phyloP scores from a whole-genome alignment of 2,329 filamentous ascomycete genomes.

The Phialocephala sp. region DNA sequence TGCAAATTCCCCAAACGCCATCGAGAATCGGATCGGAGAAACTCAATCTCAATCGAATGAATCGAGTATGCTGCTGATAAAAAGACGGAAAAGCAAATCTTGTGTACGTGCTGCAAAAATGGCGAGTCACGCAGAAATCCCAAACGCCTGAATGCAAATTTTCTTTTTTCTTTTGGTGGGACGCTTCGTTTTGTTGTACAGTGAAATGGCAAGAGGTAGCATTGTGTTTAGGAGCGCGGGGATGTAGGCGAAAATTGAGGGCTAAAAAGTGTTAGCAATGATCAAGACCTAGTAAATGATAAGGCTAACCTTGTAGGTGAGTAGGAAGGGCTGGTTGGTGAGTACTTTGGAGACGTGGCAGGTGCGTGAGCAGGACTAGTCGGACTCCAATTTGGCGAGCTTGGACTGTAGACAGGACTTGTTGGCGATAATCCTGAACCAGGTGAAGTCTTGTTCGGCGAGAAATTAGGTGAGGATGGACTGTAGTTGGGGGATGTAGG shows the following conservation, averaged over 20 bases:
- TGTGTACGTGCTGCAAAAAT: not conserved
- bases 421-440: constrained; percentile 40
- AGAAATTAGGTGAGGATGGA: constrained; percentile 40
- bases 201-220: constrained; percentile 24
- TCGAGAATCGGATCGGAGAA: not conserved
- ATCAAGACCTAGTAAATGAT: not conserved
- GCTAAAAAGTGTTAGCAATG: constrained; percentile 23
- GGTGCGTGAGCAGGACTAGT: constrained; percentile 39
- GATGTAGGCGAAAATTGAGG: constrained; percentile 41
- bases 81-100: constrained; percentile 1
- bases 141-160: constrained; percentile 34
- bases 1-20: constrained; percentile 10
- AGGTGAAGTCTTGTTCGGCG: constrained; percentile 36
- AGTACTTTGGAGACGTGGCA: constrained; percentile 48
- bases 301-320: constrained; percentile 17
- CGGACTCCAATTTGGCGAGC: constrained; percentile 41
- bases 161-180: constrained; percentile 34
- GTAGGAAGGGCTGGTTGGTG: constrained; percentile 32
- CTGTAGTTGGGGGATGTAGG: constrained; percentile 39
- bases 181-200: constrained; percentile 38
- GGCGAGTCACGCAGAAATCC: constrained; percentile 20
- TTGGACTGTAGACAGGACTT: constrained; percentile 42
- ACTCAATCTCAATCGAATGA: constrained; percentile 8
- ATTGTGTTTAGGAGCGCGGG: constrained; percentile 32
- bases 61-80: not conserved